Conservation (phyloP, 2,329 filamentous ascomycete genomes). For the Lachnellula occidentalis region DNA sequence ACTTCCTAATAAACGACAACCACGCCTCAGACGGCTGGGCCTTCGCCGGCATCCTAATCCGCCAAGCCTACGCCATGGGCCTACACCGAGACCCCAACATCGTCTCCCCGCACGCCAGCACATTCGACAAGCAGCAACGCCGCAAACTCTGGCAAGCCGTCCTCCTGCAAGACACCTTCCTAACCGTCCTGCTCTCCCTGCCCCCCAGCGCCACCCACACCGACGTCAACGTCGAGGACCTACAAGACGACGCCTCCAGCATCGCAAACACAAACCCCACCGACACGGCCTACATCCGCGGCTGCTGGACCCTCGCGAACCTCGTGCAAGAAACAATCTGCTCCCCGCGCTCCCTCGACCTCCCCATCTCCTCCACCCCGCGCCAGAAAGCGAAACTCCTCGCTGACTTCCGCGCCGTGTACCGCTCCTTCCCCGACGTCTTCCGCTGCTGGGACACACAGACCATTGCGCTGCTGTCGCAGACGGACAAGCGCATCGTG, state of each 20-base stretch:
- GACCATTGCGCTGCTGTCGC: conserved; percentile 49
- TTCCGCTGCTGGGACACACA: conserved; percentile 64
- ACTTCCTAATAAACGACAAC: conserved; percentile 83
- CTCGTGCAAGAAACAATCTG: conserved; percentile 73
- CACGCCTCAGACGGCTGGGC: conserved; percentile 79
- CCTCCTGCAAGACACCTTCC: conserved; percentile 73
- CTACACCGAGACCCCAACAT: conserved; percentile 75
- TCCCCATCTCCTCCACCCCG: conserved; percentile 64
- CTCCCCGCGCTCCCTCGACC: conserved; percentile 65
- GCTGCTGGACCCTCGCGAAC: conserved; percentile 74
- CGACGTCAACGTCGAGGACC: conserved; percentile 69
- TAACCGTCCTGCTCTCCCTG: conserved; percentile 71
- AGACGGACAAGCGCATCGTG: conserved; percentile 58
- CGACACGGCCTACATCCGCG: conserved; percentile 59
- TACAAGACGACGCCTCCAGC: conserved; percentile 56
- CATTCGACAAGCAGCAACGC: conserved; percentile 71
- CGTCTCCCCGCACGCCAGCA: conserved; percentile 58
- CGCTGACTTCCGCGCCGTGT: conserved; percentile 63
- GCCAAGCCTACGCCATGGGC: conserved; percentile 77
- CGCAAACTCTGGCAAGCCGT: conserved; percentile 80
- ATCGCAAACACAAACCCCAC: conserved; percentile 57
- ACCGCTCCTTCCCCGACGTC: conserved; percentile 64
- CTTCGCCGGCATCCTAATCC: conserved; percentile 70
- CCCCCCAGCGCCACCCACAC: conserved; percentile 75
- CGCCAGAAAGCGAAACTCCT: conserved; percentile 66